Percentiles rank a stretch among this genome's conserved stretches.
These are phyloP conservation scores for Flueggea neowawraea DNA, from an alignment of 441 rosid genomes.

Conservation along the genomic window DNA sequence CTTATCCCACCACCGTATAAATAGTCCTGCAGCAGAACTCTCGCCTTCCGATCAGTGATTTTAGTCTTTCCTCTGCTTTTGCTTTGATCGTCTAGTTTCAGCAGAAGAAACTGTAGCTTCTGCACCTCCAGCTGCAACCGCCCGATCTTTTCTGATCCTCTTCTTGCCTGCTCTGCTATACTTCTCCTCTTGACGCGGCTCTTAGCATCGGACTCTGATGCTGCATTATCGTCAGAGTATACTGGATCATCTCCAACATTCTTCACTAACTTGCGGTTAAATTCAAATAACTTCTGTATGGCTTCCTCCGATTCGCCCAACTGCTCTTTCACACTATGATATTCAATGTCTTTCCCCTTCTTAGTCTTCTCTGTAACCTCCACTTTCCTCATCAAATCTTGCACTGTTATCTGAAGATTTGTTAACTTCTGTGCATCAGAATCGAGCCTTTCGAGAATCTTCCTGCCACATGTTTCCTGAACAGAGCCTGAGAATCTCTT, in stretches of 20 bases:
- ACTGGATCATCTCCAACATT: conserved; percentile 43
- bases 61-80: conserved; percentile 50
- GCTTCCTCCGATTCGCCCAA: conserved; percentile 76
- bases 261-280: conserved; percentile 50
- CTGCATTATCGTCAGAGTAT: conserved; percentile 42
- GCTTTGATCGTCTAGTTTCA: conserved; percentile 68
- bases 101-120: conserved; percentile 71
- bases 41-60: conserved; percentile 41
- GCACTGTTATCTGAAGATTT: conserved; percentile 73
- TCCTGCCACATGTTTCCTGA: conserved; percentile 60
- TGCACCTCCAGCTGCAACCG: conserved; percentile 90
- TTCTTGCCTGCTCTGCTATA: conserved; percentile 72
- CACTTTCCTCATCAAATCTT: conserved; percentile 77
- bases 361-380: conserved; percentile 57
- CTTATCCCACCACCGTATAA: conserved; percentile 51
- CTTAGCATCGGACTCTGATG: conserved; percentile 44
- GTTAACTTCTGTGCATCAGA: conserved; percentile 86
- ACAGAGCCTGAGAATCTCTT: conserved; percentile 54
- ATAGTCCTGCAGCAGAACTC: conserved; percentile 77
- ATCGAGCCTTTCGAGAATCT: conserved; percentile 82
- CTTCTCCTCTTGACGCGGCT: conserved; percentile 40
- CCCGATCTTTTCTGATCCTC: conserved; percentile 81
- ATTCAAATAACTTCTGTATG: conserved; percentile 55
- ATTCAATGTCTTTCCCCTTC: conserved; percentile 61
- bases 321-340: conserved; percentile 66